phyloP scores from a whole-genome alignment of 108 stramenopile genomes.

The Cyclotella sp. region DNA sequence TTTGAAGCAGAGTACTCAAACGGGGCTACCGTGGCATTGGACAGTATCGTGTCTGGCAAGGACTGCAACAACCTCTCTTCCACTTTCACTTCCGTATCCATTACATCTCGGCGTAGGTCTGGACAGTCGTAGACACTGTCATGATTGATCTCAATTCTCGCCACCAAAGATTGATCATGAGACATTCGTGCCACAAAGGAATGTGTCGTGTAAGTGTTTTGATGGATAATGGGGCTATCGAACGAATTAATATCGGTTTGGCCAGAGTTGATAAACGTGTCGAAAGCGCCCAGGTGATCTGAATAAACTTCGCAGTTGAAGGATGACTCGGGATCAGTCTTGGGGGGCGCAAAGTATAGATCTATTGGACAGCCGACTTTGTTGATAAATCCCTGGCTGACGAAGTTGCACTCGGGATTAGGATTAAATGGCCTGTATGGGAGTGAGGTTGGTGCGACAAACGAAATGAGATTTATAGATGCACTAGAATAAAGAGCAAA shows the following conservation, averaged over 20 bases:
- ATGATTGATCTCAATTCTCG: conserved; percentile 27
- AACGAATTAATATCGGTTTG: conserved; percentile 6
- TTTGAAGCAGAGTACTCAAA: neutral
- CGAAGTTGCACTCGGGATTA: conserved; percentile 27
- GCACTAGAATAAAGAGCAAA: neutral
- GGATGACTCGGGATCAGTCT: neutral
- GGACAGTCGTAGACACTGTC: conserved; percentile 40
- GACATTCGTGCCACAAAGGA: conserved; percentile 34
- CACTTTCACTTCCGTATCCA: neutral
- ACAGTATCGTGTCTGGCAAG: neutral
- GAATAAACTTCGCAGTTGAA: conserved; percentile 19
- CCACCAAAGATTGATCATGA: conserved; percentile 34
- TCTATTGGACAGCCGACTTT: conserved; percentile 43
- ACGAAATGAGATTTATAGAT: neutral
- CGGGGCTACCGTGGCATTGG: neutral
- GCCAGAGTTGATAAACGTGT: neutral
- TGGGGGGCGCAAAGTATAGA: conserved; percentile 30
- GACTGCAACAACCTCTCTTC: conserved; percentile 1
- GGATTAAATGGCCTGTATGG: conserved; percentile 8
- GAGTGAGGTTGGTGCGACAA: too few relatives aligned
- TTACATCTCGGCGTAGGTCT: neutral
- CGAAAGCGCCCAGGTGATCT: conserved; percentile 17
- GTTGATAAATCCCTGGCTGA: conserved; percentile 34
- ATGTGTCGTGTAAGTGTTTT: conserved; percentile 30
- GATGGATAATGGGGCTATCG: conserved; percentile 6